These are phyloP conservation scores for Arthromyces matolae DNA, from an alignment of 768 basidiomycete species.

Conservation along the genomic window DNA sequence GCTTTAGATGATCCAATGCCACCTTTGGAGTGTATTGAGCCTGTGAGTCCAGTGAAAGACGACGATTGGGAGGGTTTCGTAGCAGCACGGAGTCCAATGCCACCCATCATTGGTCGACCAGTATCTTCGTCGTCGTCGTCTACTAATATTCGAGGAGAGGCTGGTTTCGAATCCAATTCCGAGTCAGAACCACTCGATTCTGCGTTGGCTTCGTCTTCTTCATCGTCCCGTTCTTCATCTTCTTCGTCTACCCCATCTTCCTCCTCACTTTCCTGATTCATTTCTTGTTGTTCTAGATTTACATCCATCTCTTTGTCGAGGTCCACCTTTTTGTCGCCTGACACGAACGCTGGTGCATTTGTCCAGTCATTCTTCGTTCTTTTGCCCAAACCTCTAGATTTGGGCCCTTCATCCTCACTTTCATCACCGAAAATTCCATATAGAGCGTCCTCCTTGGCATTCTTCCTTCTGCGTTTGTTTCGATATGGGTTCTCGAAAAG, in stretches of 20 bases:
- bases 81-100: conserved; percentile 38
- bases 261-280: conserved; percentile 34
- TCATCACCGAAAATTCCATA: conserved; percentile 76
- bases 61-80: conserved; percentile 2
- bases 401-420: conserved; percentile 57
- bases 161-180: conserved; percentile 41
- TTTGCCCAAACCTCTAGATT: conserved; percentile 26
- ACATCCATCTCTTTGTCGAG: conserved; percentile 36
- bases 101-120: conserved; percentile 41
- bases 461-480: conserved; percentile 60
- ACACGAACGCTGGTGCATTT: conserved; percentile 73
- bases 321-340: conserved; percentile 50
- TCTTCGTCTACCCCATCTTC: conserved; percentile 33
- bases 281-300: conserved; percentile 24
- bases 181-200: conserved; percentile 43
- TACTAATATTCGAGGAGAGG: conserved; percentile 54
- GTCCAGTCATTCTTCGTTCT: conserved; percentile 68
- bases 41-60: conserved; percentile 23
- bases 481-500: conserved; percentile 77
- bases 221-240: conserved; percentile 30
- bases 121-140: conserved; percentile 43
- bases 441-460: conserved; percentile 68
- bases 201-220: neutral
- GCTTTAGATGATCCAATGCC: conserved; percentile 39
- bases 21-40: conserved; percentile 36